Evolutionary conservation across 345 rosid genomes (phyloP).

Genomic region (Diplotaxis tenuifolia): DNA sequence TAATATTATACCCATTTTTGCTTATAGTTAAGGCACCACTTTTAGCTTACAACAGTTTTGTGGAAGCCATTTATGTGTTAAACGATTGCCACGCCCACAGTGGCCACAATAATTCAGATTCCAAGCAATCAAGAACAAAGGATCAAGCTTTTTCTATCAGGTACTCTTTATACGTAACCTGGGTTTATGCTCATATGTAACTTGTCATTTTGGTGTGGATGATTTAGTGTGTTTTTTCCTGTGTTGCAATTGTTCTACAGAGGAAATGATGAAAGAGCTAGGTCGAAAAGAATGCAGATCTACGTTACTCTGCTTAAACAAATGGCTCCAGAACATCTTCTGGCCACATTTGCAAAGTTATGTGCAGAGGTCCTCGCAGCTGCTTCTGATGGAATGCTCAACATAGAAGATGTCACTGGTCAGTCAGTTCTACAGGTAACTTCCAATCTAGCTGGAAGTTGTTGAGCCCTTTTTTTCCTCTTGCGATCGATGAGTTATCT

Average conservation of each 20-base stretch:
- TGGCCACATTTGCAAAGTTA: slow-evolving; percentile 94
- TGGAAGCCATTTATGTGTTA: slow-evolving; percentile 86
- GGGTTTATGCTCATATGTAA: slow-evolving; percentile 10
- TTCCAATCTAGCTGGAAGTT: slow-evolving; percentile 1
- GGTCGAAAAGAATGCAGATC: slow-evolving; percentile 84
- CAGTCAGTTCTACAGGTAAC: slow-evolving; percentile 89
- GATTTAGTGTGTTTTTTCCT: slow-evolving; percentile 10
- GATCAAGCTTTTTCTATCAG: slow-evolving; percentile 63
- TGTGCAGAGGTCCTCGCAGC: slow-evolving; percentile 95
- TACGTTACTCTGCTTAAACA: slow-evolving; percentile 77
- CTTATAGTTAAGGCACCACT: slow-evolving; percentile 86
- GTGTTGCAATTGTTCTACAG: slow-evolving; percentile 41
- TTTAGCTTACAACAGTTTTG: slow-evolving; percentile 93
- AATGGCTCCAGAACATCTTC: slow-evolving; percentile 95
- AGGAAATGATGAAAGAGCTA: slow-evolving; percentile 71
- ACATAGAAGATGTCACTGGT: slow-evolving; percentile 60
- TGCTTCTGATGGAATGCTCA: slow-evolving; percentile 89
- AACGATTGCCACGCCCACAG: slow-evolving; percentile 70
- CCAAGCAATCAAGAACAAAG: slow-evolving; percentile 56
- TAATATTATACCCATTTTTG: slow-evolving; percentile 5
- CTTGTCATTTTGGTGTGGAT: slow-evolving; percentile 9
- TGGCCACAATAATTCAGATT: slow-evolving; percentile 44
- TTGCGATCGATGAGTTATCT: not conserved
- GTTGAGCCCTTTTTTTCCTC: not conserved
- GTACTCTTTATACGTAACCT: slow-evolving; percentile 37